Conservation (phyloP, 371 early-diverging fungal species). For the Rhizopus sp. region DNA sequence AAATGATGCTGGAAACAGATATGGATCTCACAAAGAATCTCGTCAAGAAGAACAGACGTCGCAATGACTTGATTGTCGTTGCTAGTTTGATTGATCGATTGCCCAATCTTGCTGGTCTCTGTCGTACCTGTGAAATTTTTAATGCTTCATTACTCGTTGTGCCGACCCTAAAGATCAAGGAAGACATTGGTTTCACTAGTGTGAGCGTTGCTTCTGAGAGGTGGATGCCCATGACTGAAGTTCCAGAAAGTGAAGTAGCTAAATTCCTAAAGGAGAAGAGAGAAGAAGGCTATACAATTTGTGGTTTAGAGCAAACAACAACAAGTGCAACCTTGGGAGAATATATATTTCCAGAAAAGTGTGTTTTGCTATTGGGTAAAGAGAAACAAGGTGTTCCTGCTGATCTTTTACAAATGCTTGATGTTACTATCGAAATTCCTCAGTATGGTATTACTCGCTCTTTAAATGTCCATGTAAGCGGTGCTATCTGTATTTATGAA, state of each 20-base stretch:
- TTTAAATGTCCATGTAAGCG: constrained; percentile 70
- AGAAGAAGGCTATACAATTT: constrained; percentile 56
- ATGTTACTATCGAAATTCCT: constrained; percentile 64
- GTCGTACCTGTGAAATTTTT: constrained; percentile 70
- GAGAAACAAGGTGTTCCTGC: constrained; percentile 65
- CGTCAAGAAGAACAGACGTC: constrained; percentile 39
- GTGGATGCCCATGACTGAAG: constrained; percentile 70
- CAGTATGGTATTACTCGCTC: constrained; percentile 66
- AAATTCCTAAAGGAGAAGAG: constrained; percentile 52
- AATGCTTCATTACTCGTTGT: constrained; percentile 59
- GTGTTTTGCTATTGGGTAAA: constrained; percentile 56
- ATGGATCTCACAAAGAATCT: constrained; percentile 46
- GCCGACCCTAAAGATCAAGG: constrained; percentile 37
- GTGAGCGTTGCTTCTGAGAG: constrained; percentile 59
- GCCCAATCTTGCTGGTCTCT: constrained; percentile 68
- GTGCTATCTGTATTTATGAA: constrained; percentile 62
- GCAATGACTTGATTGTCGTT: constrained; percentile 62
- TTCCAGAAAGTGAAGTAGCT: constrained; percentile 42
- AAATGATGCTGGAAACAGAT: constrained; percentile 56
- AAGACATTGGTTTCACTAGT: constrained; percentile 55
- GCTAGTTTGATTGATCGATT: constrained; percentile 60
- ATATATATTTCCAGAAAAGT: constrained; percentile 60
- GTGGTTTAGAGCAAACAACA: constrained; percentile 71
- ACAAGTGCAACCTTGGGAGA: constrained; percentile 53
- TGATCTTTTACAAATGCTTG: constrained; percentile 55